Evolutionary conservation across 2,329 filamentous ascomycete genomes (phyloP), one percentile per base, ranked within the genome.

Genomic region (Aureobasidium pullulans): DNA sequence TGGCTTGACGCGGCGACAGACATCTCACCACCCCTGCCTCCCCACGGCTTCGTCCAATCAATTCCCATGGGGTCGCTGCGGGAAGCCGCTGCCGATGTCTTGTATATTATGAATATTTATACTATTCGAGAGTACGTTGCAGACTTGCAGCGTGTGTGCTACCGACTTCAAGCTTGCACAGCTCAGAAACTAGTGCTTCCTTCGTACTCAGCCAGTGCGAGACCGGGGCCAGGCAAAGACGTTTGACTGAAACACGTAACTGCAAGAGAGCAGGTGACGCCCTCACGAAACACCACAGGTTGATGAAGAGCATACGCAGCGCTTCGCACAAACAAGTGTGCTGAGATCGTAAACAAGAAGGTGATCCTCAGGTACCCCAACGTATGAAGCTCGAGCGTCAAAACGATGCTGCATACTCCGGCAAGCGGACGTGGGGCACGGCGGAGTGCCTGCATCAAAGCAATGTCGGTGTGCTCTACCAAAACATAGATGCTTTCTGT

Each of bases 11-110:
- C 31, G 40, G 52, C 52, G 31, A 46, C 39, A 44, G 52, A 57
- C 42, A 57, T 57, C 52, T 57, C 54, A 48, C 54, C 42, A 57
- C 43, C 54, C 43, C 54, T 57, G 54, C 54, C 54, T 32, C 42
- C 44, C 54, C 53, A 37, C 42, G 43, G 42, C 34, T 48, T 57
- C 43, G 54, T 23, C 54, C 52, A 56, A 46, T 56, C 40, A 56
- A 36, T 37, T 57, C 40, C 43, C 54, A 47, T 43, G 32, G 43
- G 54, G 54, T 29, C 29, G 42, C 43, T 31, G 43, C 54, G 54
- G 52, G 43, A 48, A 32, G 5, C 13, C 15, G 34, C 39, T 54
- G 39, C 50, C 52, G 40, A 56, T 44, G 52, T 56, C 52, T 56
- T 56, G 40, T 56, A 44, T 36, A 16, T 56, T 56, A 37, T 56